Base-by-base conservation (phyloP, 805 yeast genomes). In the Ogataea paraovalis region DNA sequence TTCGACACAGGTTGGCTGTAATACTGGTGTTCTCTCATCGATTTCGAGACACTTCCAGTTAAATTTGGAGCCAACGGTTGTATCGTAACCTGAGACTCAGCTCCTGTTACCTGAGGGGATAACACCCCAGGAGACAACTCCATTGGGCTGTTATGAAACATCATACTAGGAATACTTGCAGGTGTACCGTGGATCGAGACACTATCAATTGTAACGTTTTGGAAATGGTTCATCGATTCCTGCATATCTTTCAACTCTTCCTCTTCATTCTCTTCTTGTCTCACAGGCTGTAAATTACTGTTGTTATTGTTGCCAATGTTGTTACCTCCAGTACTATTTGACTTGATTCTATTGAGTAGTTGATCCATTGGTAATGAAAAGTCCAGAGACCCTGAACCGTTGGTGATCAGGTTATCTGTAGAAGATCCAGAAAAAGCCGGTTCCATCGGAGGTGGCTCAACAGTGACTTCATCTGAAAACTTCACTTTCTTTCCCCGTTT, bases 341-440 rank as follows among this genome's bases (percentile, higher is more conserved):
- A 55, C 16, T 71, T 68, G 55, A 81, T 63, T 46, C 71, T 73
- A 45, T 70, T 69, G 39, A 87, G 57, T 25, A 87, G 63, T 60
- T 86, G 88, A 57, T 83, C 87, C 95, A 87, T 87, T 6, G 94
- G 91, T 19, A 86, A 66, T 1, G 85, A 74, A 44, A 76, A 69
- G 59, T 86, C 92, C 23, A 85, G 43, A 14, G 50, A 22, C 6
- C 50, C 30, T 4, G 38, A 32, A 10, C 21, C 16, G 22, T n/a
- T 43, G 13, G 43, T 5, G 16, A 38, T 33, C 13, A 41, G 59
- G 3, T 54, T 32, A 22, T 41, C 50, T 23, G 49, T 52, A 4
- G 38, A 42, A 10, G 55, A 50, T 1, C 50, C 14, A 8, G 46
- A 30, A 32, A 46, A 40, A 4, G 47, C 14, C 3, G 44, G 36